Conservation (phyloP, 345 rosid genomes). For the Lepidium africanum region DNA sequence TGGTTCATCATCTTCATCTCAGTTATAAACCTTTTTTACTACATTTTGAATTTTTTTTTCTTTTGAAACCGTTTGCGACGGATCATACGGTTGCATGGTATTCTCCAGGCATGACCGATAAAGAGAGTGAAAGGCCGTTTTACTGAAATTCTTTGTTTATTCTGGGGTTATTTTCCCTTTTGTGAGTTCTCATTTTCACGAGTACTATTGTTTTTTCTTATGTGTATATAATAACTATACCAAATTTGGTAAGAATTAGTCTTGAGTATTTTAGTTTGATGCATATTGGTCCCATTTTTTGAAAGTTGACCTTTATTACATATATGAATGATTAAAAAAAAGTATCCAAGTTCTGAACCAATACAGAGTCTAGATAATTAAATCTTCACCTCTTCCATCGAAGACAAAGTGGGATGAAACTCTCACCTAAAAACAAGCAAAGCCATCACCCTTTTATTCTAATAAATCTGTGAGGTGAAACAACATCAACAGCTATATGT, state of each 20-base stretch:
- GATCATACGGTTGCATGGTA: constrained; percentile 18
- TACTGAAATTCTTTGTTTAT: background rate
- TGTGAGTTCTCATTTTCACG: background rate
- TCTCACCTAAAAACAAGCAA: background rate
- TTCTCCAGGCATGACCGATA: constrained; percentile 13
- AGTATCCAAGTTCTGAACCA: background rate
- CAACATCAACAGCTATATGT: background rate
- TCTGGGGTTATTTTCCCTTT: constrained; percentile 5
- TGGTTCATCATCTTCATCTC: constrained; percentile 38
- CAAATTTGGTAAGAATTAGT: constrained; percentile 26
- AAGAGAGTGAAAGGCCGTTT: constrained; percentile 12
- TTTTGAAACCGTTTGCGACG: constrained; percentile 5
- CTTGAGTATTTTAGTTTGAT: background rate
- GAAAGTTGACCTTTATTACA: background rate
- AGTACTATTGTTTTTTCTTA: background rate
- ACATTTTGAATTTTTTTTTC: background rate
- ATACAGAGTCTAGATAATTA: background rate
- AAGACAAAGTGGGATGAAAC: background rate
- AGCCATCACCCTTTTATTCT: background rate
- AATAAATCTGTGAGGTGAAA: background rate
- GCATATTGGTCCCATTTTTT: constrained; percentile 13
- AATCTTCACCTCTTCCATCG: background rate
- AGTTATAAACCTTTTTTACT: constrained; percentile 4
- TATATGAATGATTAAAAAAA: background rate
- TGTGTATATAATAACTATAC: constrained; percentile 23